Evolutionary conservation across 2,329 filamentous ascomycete species (phyloP), one percentile per base, ranked within the genome.

Genomic region (Penicillium sp.): DNA sequence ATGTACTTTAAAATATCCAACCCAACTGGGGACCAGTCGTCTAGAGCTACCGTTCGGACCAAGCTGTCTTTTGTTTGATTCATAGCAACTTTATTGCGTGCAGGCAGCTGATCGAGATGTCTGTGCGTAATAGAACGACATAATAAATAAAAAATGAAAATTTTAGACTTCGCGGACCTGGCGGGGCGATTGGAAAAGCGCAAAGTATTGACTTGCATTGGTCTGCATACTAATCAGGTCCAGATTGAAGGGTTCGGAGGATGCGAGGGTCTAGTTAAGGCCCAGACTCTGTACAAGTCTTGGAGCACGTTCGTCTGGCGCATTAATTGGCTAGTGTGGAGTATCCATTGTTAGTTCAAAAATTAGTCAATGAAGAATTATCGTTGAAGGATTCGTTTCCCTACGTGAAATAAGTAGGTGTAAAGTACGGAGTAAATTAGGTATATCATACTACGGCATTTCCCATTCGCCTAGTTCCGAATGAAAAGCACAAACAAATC

Each of bases 1-100:
- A 23, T 23, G 29, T 8, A 8, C 29, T 11, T 30, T 27, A 46
- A 18, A 34, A 46, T 42, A 40, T 38, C 18, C 27, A 38, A 55
- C 63, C 4, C 63, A 75, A 2, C 66, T 7, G 23, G 59, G 35
- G n/a, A 11, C 29, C 7, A 30, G 8, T 9, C 10, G 35, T 18
- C 27, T 18, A 19, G 10, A 13, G n/a, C 13, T n/a, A 34, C 29
- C 41, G n/a, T 44, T 34, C 29, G 29, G 42, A 34, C 29, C 14
- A 38, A 47, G 39, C 19, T 47, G 23, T 14, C 36, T 39, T 34
- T 32, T 9, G 16, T 8, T 7, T 19, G 5, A 18, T 32, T 27
- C 45, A 39, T 36, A 23, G n/a, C 23, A 38, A 38, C 18, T 23
- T 23, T 2, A 38, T 39, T 47, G 23, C 23, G 3, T 47, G 14